Percentiles rank a stretch among this genome's conserved stretches.
Evolutionary conservation across 352 stramenopile genomes (phyloP).

Genomic region (Thraustotheca clavata): DNA sequence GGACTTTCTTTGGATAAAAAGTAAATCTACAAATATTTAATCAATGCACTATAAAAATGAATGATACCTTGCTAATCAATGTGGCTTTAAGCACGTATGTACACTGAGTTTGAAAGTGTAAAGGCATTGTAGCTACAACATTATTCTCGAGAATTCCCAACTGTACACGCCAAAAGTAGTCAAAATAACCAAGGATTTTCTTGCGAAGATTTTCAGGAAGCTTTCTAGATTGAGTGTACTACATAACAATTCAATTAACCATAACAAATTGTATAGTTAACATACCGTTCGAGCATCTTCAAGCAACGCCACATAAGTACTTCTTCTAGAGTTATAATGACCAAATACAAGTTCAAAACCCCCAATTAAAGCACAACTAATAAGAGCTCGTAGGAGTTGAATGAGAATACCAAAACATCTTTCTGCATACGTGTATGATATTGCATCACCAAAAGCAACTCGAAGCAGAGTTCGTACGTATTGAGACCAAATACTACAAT

Average conservation of each 20-base stretch:
- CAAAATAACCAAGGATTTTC: slow-evolving; percentile 20
- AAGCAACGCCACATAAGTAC: slow-evolving; percentile 8
- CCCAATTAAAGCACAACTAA: slow-evolving; percentile 19
- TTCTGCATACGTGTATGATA: slow-evolving; percentile 5
- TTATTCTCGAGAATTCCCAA: slow-evolving; percentile 20
- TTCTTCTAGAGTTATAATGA: slow-evolving; percentile 12
- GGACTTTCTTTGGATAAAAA: slow-evolving; percentile 1
- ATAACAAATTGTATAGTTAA: not conserved
- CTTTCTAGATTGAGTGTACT: slow-evolving; percentile 9
- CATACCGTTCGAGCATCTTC: slow-evolving; percentile 15
- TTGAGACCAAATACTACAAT: not conserved
- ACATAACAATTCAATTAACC: not conserved
- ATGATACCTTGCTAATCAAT: slow-evolving; percentile 13
- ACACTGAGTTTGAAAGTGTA: slow-evolving; percentile 19
- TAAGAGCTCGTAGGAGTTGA: slow-evolving; percentile 9
- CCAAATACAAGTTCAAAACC: slow-evolving; percentile 16
- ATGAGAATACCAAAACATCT: slow-evolving; percentile 9
- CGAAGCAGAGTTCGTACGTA: slow-evolving; percentile 19
- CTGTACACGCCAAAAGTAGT: slow-evolving; percentile 22
- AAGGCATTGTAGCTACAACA: slow-evolving; percentile 2
- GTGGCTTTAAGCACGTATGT: slow-evolving; percentile 15
- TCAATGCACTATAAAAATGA: not conserved
- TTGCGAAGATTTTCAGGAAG: slow-evolving; percentile 9
- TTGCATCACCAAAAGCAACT: slow-evolving; percentile 14
- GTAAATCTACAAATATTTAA: not conserved